Conservation (phyloP, 176 grass and related monocot species). For the Oryza punctata region DNA sequence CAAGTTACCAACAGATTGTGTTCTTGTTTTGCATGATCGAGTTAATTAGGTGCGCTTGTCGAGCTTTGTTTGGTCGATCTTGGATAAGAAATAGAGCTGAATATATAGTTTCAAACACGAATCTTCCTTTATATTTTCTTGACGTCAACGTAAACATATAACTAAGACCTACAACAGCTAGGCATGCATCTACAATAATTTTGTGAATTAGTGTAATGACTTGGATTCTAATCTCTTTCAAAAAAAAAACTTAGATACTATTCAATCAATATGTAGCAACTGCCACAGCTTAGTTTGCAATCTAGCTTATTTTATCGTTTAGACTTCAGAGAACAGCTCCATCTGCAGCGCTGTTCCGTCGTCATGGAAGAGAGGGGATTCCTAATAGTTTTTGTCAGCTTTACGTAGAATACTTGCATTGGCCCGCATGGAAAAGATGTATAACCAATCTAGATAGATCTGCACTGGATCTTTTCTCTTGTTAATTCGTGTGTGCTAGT, state of each 20-base stretch:
- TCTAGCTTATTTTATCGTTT: background rate
- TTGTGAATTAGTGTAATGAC: slow-evolving; percentile 1
- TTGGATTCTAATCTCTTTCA: background rate
- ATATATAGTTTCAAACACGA: background rate
- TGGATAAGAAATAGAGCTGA: background rate
- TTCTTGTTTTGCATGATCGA: background rate
- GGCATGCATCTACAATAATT: slow-evolving; percentile 27
- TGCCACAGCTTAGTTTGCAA: slow-evolving; percentile 14
- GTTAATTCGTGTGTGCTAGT: background rate
- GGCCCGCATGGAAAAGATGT: background rate
- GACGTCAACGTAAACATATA: background rate
- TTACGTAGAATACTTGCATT: slow-evolving; percentile 1
- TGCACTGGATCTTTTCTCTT: background rate
- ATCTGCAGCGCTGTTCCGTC: background rate
- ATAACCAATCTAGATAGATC: background rate
- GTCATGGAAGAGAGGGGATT: slow-evolving; percentile 24
- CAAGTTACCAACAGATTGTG: background rate
- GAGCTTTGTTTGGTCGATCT: background rate
- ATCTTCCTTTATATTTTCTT: background rate
- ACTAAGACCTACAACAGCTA: background rate
- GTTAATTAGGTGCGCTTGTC: background rate
- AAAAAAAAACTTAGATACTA: background rate
- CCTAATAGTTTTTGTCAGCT: slow-evolving; percentile 3
- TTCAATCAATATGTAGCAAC: background rate
- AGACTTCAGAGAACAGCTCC: slow-evolving; percentile 7